Evolutionary conservation across 495 filamentous ascomycete genomes (phyloP).

Genomic region (Penicillium atrosanguineum): DNA sequence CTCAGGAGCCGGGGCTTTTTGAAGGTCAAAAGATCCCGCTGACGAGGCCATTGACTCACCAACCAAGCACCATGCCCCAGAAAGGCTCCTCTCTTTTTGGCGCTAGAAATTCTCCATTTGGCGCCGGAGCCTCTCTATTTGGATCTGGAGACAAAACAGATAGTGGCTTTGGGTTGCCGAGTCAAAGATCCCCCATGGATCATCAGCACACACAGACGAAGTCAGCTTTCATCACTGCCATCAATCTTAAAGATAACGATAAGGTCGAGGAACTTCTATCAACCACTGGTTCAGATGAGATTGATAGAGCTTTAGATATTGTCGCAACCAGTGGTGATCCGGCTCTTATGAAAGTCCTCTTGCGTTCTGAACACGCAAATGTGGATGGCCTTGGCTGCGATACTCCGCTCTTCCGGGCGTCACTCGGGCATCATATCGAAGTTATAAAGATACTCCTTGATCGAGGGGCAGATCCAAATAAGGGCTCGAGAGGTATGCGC

Average conservation of each 20-base stretch:
- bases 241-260: too few relatives aligned
- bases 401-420: constrained; percentile 3
- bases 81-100: too few relatives aligned
- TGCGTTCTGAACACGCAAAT: not conserved
- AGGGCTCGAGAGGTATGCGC: constrained; percentile 1
- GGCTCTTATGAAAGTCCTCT: not conserved
- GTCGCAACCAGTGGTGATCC: not conserved
- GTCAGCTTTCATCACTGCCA: not conserved
- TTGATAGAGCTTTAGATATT: not conserved
- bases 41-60: too few relatives aligned
- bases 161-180: too few relatives aligned
- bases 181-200: too few relatives aligned
- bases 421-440: not conserved
- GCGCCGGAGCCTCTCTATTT: too few relatives aligned
- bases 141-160: too few relatives aligned
- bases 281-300: not conserved
- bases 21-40: too few relatives aligned
- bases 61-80: too few relatives aligned
- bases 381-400: not conserved
- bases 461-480: constrained; percentile 1
- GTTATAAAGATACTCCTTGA: constrained; percentile 2
- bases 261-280: not conserved
- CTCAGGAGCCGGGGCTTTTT: too few relatives aligned
- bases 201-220: too few relatives aligned
- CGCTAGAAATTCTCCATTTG: not conserved